phyloP scores from a whole-genome alignment of 306 rosid species.

The Quercus aquifolioides region DNA sequence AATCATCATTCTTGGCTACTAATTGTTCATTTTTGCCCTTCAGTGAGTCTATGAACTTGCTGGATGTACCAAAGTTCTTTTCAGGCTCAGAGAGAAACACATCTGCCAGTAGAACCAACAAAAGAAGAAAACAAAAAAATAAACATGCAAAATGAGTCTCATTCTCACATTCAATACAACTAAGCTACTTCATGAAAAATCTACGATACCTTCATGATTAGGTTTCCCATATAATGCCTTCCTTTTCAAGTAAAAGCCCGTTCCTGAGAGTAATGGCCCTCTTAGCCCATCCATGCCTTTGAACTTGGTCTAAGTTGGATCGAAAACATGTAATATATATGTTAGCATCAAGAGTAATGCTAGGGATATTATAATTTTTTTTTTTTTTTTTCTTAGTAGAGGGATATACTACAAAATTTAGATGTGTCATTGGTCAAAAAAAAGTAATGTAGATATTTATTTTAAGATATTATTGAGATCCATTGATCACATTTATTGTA shows the following conservation, averaged over 20 bases:
- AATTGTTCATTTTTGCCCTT: conserved; percentile 20
- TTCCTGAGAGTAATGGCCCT: conserved; percentile 51
- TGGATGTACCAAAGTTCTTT: conserved; percentile 31
- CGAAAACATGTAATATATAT: background rate
- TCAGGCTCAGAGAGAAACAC: conserved; percentile 15
- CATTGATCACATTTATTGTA: no score
- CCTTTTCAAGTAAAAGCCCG: conserved; percentile 41
- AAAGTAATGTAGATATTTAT: no score
- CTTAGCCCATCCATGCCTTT: conserved; percentile 49
- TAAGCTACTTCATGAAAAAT: background rate
- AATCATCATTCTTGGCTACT: background rate
- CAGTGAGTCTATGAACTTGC: conserved; percentile 30
- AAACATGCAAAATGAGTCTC: background rate
- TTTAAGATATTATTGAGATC: no score
- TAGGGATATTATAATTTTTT: no score
- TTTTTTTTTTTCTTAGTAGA: no score
- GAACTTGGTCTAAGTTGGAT: conserved; percentile 37
- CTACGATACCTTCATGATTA: conserved; percentile 27
- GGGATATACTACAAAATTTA: no score
- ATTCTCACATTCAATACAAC: background rate
- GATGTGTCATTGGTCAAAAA: no score
- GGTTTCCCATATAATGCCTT: conserved; percentile 40
- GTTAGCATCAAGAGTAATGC: no score
- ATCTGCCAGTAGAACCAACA: conserved; percentile 13
- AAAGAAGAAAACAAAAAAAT: background rate